Percentiles rank a stretch among this genome's conserved stretches.
These are phyloP conservation scores for Gynochthodes officinalis DNA, from an alignment of 257 asterid species.

Conservation along the genomic window DNA sequence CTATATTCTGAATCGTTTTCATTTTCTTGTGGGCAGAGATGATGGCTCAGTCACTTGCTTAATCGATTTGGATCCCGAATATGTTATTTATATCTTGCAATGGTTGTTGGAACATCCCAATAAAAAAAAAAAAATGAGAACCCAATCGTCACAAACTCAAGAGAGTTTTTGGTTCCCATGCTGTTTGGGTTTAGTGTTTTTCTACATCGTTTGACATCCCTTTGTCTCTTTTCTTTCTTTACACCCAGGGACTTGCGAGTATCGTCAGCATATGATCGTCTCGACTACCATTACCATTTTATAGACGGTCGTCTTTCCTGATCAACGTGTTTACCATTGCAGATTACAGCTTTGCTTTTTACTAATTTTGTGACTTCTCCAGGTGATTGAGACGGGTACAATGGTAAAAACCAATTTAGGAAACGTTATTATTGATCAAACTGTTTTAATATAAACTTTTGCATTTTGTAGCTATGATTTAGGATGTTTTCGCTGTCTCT, in stretches of 20 bases:
- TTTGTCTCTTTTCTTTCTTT: background rate
- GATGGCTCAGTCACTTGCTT: too few relatives aligned
- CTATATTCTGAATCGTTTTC: too few relatives aligned
- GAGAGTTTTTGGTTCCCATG: background rate
- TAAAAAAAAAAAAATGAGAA: too few relatives aligned
- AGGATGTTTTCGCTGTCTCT: background rate
- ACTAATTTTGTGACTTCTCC: background rate
- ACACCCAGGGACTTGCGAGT: background rate
- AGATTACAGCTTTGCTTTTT: background rate
- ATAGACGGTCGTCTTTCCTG: background rate
- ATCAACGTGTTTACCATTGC: background rate
- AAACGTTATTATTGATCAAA: too few relatives aligned
- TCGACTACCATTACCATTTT: background rate
- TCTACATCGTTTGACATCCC: background rate
- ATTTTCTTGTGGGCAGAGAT: too few relatives aligned
- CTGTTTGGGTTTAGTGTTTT: conserved; percentile 1
- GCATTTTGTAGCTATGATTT: too few relatives aligned
- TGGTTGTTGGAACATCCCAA: too few relatives aligned
- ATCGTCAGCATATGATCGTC: background rate
- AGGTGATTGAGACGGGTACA: background rate
- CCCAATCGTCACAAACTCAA: too few relatives aligned
- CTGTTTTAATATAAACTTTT: too few relatives aligned
- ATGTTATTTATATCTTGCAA: too few relatives aligned
- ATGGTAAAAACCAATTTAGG: too few relatives aligned
- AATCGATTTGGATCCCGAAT: too few relatives aligned